phyloP scores from a whole-genome alignment of 1,139 yeast species.

The Diutina catenulata region DNA sequence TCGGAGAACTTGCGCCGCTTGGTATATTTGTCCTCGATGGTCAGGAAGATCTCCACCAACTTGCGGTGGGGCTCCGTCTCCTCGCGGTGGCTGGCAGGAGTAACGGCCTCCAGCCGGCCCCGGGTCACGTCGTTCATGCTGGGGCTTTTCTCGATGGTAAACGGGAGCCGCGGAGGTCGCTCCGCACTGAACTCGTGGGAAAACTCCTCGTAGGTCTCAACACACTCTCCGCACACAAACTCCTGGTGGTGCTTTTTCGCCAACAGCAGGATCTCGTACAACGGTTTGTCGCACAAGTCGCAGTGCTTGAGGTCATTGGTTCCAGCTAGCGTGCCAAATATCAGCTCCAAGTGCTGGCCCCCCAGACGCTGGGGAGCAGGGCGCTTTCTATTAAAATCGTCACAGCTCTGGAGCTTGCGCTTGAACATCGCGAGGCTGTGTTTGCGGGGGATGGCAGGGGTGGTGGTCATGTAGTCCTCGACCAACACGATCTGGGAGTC shows the following conservation, averaged over 20 bases:
- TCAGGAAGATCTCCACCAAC: slow-evolving; percentile 2
- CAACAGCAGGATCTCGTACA: slow-evolving; percentile 38
- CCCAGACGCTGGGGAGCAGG: not conserved
- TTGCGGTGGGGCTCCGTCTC: not conserved
- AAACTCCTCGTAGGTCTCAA: slow-evolving; percentile 43
- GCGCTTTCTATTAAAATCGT: not conserved
- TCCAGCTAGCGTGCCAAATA: slow-evolving; percentile 32
- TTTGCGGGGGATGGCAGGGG: slow-evolving; percentile 1
- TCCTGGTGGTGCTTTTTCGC: slow-evolving; percentile 11
- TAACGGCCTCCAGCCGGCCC: not conserved
- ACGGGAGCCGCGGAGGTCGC: not conserved
- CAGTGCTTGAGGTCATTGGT: slow-evolving; percentile 39
- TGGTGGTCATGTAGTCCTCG: not conserved
- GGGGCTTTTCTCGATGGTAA: slow-evolving; percentile 1
- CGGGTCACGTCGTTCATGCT: slow-evolving; percentile 5
- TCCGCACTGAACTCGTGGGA: slow-evolving; percentile 19
- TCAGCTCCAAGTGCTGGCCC: slow-evolving; percentile 23
- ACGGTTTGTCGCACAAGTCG: slow-evolving; percentile 53
- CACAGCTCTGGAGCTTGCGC: not conserved
- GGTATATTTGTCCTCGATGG: not conserved
- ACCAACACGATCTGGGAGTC: slow-evolving; percentile 1
- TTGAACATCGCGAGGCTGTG: slow-evolving; percentile 2
- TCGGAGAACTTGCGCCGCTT: not conserved
- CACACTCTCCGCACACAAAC: slow-evolving; percentile 55
- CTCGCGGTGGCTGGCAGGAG: not conserved